Evolutionary conservation across 1,284 basidiomycete species (phyloP).

Genomic region (Phellopilus nigrolimitatus): DNA sequence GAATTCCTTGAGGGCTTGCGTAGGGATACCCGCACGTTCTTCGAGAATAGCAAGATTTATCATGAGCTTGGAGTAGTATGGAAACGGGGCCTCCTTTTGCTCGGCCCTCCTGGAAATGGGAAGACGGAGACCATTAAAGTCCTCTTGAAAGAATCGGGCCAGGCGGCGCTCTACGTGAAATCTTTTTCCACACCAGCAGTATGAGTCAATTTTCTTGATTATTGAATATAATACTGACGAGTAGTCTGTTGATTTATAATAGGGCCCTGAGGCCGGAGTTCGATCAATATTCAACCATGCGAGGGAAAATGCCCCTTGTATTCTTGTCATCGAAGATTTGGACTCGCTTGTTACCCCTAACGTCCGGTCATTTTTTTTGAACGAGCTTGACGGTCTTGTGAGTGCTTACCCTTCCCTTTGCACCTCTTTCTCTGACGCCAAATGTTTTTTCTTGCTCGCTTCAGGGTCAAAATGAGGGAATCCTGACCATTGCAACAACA

Average conservation of each 20-base stretch:
- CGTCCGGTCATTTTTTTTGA: constrained; percentile 42
- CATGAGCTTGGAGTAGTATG: constrained; percentile 39
- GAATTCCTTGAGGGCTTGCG: constrained; percentile 34
- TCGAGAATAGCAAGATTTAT: constrained; percentile 36
- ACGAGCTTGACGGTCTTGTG: constrained; percentile 40
- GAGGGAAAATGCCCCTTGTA: too few species aligned
- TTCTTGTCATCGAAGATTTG: constrained; percentile 43
- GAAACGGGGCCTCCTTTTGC: constrained; percentile 33
- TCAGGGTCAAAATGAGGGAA: constrained; percentile 36
- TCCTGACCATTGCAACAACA: constrained; percentile 42
- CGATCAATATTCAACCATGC: constrained; percentile 31
- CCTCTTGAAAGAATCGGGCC: constrained; percentile 21
- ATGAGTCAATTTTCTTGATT: constrained; percentile 4
- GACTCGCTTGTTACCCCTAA: constrained; percentile 37
- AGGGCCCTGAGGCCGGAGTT: constrained; percentile 31
- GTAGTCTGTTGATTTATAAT: too few species aligned
- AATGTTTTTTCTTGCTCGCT: too few species aligned
- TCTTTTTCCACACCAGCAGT: constrained; percentile 29
- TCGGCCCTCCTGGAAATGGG: constrained; percentile 32
- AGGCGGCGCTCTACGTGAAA: constrained; percentile 39
- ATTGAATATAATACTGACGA: neutral
- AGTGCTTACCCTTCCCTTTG: too few species aligned
- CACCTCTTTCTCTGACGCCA: too few species aligned
- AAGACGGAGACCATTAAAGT: constrained; percentile 18
- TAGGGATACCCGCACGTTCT: constrained; percentile 39